Evolutionary conservation across 371 early-diverging fungal species (phyloP), one percentile per base, ranked within the genome.

Genomic region (Rhizomucor miehei): DNA sequence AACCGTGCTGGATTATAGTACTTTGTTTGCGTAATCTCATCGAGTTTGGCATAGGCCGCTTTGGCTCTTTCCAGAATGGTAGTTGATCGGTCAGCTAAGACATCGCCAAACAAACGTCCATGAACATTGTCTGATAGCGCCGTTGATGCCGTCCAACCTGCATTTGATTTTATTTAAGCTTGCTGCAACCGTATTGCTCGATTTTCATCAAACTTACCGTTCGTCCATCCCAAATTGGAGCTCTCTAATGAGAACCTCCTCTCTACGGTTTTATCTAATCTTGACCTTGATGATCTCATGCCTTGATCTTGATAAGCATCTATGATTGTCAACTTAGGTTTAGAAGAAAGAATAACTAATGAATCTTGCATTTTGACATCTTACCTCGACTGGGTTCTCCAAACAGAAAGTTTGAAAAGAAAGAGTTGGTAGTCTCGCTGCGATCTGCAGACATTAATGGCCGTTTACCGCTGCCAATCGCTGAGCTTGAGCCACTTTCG

Each of bases 361-460:
- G 41, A 45, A 35, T 3, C 12, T 19, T 3, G 17, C 29, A 44
- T 17, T 14, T 29, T 35, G 43, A 14, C 16, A 25, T 35, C 38
- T 41, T 51, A 52, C 53, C 41, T 49, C 43, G 39, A 48, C 23
- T 51, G 3, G 67, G 62, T 48, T 73, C 74, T 10, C 74, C 74
- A 59, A 74, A 74, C 35, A 74, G 54, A 29, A 74, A 74, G 50
- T 60, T 74, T 1, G 71, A 70, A 50, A 74, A 74, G 53, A 74
- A 70, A 0, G 74, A 74, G 21, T 62, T 50, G 9, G 61, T 53
- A n/a, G 41, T 34, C 16, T 54, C 54, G 16, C 40, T 23, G 38
- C 29, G 29, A 29, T 51, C 39, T 34, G 44, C 59, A 35, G 48
- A 3, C 19, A 14, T 19, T 16, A 41, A 4, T 41, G 41, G 41